phyloP scores from a whole-genome alignment of 129 eudicot genomes.

The Ambrosia trifida region DNA sequence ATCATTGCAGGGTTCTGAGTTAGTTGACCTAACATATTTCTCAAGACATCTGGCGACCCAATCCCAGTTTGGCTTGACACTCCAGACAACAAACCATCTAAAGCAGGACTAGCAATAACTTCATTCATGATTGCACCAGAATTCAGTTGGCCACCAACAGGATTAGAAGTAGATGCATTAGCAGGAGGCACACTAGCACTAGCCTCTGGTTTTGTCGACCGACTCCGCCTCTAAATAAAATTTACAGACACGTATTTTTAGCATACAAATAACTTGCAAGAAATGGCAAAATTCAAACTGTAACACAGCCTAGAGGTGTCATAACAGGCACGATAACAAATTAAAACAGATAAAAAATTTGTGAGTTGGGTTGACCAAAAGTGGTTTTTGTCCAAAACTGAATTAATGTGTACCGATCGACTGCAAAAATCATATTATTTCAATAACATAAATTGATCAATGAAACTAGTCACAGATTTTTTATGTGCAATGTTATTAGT shows the following conservation, averaged over 20 bases:
- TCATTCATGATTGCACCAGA: slow-evolving; percentile 64
- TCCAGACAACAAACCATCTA: slow-evolving; percentile 76
- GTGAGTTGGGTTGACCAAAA: neutral
- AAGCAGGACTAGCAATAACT: slow-evolving; percentile 67
- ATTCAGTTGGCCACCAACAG: slow-evolving; percentile 50
- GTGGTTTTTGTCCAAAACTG: neutral
- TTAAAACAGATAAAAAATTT: neutral
- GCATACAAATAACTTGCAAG: slow-evolving; percentile 1
- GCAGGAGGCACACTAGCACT: slow-evolving; percentile 35
- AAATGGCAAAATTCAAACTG: neutral
- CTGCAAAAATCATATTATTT: neutral
- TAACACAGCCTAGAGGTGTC: neutral
- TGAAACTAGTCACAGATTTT: neutral
- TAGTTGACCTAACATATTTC: slow-evolving; percentile 83
- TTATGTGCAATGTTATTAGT: neutral
- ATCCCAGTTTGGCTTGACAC: slow-evolving; percentile 89
- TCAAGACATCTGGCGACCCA: slow-evolving; percentile 77
- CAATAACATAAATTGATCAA: neutral
- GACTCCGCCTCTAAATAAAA: slow-evolving; percentile 56
- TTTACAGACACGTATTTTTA: slow-evolving; percentile 8
- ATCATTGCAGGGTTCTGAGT: slow-evolving; percentile 92
- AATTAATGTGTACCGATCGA: neutral
- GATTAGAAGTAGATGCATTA: slow-evolving; percentile 26
- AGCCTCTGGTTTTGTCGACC: slow-evolving; percentile 42
- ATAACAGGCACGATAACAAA: neutral